Evolutionary conservation across 1,284 basidiomycete species (phyloP).

Genomic region (Tetrapyrgos nigripes): DNA sequence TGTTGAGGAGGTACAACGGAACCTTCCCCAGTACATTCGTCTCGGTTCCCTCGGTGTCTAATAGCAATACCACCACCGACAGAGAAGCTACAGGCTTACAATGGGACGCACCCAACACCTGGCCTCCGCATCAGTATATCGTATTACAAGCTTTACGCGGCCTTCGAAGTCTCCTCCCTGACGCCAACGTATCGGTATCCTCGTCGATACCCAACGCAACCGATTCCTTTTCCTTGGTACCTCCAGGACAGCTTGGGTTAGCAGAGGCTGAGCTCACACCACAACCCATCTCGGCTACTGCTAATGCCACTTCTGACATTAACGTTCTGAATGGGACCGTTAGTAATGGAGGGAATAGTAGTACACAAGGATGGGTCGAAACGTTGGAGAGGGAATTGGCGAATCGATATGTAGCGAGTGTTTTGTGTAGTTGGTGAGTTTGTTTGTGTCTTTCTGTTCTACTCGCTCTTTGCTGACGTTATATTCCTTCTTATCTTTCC

Average conservation of each 20-base stretch:
- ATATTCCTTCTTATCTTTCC: background rate
- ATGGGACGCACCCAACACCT: conserved; percentile 83
- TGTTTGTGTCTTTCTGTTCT: too few species aligned
- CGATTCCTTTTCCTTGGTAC: conserved; percentile 76
- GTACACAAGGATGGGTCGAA: conserved; percentile 69
- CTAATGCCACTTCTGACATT: conserved; percentile 64
- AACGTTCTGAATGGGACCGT: conserved; percentile 67
- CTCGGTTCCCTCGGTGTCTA: too few species aligned
- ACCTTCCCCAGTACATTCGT: conserved; percentile 79
- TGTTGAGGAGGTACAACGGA: conserved; percentile 86
- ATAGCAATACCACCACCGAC: too few species aligned
- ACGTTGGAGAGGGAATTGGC: conserved; percentile 74
- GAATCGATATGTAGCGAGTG: conserved; percentile 83
- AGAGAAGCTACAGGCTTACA: conserved; percentile 71
- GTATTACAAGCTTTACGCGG: conserved; percentile 78
- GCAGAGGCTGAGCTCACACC: conserved; percentile 69
- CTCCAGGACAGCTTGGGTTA: conserved; percentile 77
- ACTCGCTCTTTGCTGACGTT: conserved; percentile 21
- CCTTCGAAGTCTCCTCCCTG: conserved; percentile 71
- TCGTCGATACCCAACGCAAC: too few species aligned
- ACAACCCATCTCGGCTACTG: conserved; percentile 61
- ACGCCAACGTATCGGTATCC: conserved; percentile 53
- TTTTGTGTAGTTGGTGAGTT: conserved; percentile 89
- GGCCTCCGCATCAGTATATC: conserved; percentile 91
- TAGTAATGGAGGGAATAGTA: conserved; percentile 76